Evolutionary conservation across 208 protist species (phyloP).

Genomic region (Wallacemonas sp.): DNA sequence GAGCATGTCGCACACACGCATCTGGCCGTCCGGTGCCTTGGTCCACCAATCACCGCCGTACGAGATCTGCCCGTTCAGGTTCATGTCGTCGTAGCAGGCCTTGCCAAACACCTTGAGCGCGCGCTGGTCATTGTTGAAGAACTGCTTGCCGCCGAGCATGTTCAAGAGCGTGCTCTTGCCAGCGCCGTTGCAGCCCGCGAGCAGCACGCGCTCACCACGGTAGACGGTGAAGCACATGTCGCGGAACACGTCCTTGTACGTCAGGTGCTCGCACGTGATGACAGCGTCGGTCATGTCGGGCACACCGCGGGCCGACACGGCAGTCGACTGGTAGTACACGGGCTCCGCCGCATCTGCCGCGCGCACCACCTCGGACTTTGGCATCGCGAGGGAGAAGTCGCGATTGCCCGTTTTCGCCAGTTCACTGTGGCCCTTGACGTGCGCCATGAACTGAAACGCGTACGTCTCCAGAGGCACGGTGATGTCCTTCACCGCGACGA

Average conservation of each 20-base stretch:
- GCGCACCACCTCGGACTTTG: too few relatives aligned
- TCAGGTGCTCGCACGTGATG: constrained; percentile 50
- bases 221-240: constrained; percentile 55
- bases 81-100: constrained; percentile 73
- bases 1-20: constrained; percentile 74
- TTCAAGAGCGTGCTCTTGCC: constrained; percentile 95
- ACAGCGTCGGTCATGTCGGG: constrained; percentile 27
- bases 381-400: neutral
- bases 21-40: constrained; percentile 60
- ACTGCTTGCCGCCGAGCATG: constrained; percentile 89
- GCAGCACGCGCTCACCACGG: constrained; percentile 66
- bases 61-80: constrained; percentile 55
- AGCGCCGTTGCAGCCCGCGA: constrained; percentile 95
- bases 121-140: constrained; percentile 56
- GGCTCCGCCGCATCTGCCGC: too few relatives aligned
- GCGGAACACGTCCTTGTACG: constrained; percentile 69
- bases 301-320: neutral
- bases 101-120: constrained; percentile 68
- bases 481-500: constrained; percentile 39
- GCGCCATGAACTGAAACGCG: constrained; percentile 51
- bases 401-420: constrained; percentile 1
- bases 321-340: constrained; percentile 19
- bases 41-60: constrained; percentile 85
- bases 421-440: constrained; percentile 15
- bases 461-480: constrained; percentile 48